Evolutionary conservation across 1,139 yeast species (phyloP).

Genomic region (Saccharomyces uvarum): DNA sequence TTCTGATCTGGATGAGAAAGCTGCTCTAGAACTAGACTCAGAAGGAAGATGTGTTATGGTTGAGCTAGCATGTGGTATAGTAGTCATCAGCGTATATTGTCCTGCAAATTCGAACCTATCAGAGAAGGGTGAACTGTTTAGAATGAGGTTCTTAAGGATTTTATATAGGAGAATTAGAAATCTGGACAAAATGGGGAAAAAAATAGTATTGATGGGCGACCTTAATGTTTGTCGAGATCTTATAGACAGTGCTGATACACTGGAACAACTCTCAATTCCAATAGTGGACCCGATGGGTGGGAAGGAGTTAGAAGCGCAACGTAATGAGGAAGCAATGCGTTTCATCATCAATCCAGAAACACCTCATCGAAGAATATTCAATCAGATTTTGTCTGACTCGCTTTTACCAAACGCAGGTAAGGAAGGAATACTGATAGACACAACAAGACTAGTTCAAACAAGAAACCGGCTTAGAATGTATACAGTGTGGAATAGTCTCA

Average conservation of each 20-base stretch:
- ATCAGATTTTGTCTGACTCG: slow-evolving; percentile 33
- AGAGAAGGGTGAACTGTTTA: slow-evolving; percentile 59
- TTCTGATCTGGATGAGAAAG: slow-evolving; percentile 30
- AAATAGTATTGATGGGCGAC: slow-evolving; percentile 80
- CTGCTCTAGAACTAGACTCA: slow-evolving; percentile 51
- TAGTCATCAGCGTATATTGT: slow-evolving; percentile 74
- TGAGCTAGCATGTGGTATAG: slow-evolving; percentile 57
- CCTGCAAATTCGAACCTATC: slow-evolving; percentile 80
- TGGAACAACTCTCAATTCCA: slow-evolving; percentile 35
- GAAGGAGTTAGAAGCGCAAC: slow-evolving; percentile 38
- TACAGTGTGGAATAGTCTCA: slow-evolving; percentile 87
- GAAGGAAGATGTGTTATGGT: slow-evolving; percentile 78
- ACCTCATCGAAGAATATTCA: slow-evolving; percentile 40
- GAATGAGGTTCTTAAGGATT: slow-evolving; percentile 50
- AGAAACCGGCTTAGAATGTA: slow-evolving; percentile 54
- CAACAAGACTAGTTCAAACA: slow-evolving; percentile 54
- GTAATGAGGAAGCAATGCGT: slow-evolving; percentile 35
- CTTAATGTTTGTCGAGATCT: slow-evolving; percentile 72
- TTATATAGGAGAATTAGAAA: slow-evolving; percentile 55
- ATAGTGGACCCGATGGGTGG: slow-evolving; percentile 23
- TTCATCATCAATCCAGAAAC: slow-evolving; percentile 38
- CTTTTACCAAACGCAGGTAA: slow-evolving; percentile 30
- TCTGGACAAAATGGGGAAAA: slow-evolving; percentile 47
- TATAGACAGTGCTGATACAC: slow-evolving; percentile 72
- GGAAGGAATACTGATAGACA: slow-evolving; percentile 47